These are phyloP conservation scores for Eucalyptus rudis DNA, from an alignment of 345 rosid species.

Conservation along the genomic window DNA sequence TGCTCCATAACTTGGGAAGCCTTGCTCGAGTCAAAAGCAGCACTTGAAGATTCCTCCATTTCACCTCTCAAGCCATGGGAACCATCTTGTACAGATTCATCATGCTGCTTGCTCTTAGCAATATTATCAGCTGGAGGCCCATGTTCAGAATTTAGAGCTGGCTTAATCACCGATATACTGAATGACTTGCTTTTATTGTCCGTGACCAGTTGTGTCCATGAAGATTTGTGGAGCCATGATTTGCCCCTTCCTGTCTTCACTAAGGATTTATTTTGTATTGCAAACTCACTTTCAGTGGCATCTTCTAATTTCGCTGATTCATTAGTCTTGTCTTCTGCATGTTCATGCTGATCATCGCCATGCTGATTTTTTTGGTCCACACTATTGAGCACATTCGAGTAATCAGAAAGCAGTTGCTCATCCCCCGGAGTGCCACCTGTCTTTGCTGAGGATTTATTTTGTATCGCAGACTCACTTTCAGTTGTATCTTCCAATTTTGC, in stretches of 20 bases:
- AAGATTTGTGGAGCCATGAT: constrained; percentile 63
- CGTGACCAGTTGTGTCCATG: constrained; percentile 79
- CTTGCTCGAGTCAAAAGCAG: background rate
- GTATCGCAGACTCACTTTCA: constrained; percentile 5
- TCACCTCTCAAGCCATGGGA: background rate
- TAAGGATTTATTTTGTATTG: background rate
- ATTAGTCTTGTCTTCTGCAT: background rate
- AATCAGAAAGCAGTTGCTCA: constrained; percentile 1
- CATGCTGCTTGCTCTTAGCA: background rate
- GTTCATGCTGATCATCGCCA: background rate
- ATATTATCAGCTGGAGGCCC: background rate
- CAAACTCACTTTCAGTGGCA: constrained; percentile 4
- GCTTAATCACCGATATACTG: constrained; percentile 54
- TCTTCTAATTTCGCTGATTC: background rate
- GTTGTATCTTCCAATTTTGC: background rate
- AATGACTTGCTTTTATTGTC: constrained; percentile 26
- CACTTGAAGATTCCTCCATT: background rate
- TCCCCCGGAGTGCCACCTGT: constrained; percentile 7
- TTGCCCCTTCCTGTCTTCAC: constrained; percentile 44
- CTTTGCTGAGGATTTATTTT: constrained; percentile 8
- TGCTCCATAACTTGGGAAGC: background rate
- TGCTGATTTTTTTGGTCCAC: background rate
- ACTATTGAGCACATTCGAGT: background rate
- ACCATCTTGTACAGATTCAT: background rate
- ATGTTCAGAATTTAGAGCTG: constrained; percentile 6